Base-by-base conservation (phyloP, 1,284 basidiomycete genomes). In the Leccinum pachyderme region DNA sequence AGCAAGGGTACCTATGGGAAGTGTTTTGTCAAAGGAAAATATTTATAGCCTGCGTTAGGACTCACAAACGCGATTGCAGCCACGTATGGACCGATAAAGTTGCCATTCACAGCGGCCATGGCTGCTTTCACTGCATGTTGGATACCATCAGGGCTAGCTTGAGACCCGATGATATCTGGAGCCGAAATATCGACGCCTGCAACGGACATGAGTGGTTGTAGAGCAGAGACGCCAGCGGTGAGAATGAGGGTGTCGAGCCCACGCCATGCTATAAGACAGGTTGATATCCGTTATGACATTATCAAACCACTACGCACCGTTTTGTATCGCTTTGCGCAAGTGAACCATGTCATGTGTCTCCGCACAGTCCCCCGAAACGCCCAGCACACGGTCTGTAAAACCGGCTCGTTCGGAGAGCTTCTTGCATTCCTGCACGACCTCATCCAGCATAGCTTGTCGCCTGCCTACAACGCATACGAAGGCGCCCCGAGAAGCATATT, bases 171-270 rank as follows among this genome's bases (percentile, higher is more conserved):
- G 41, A 70, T 64, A 29, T 59, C 63, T 22, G 65, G 70, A 15
- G 69, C 69, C 12, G 74, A 63, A 24, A 74, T 72, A 47, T 83
- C 77, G 5, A 85, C 76, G 0, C 86, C 86, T 9, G 91, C 87
- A 5, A 92, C 74, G 13, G 84, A 81, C 64, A 95, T 78, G 15
- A 97, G 72, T 0, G 93, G 90, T 47, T 83, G 82, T 2, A 94
- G 78, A 2, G 93, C 87, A 1, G 91, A 93, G 0, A 95, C 90
- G 5, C 95, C 95, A 7, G 94, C 93, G 52, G 85, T 82, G 52
- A 97, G 83, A 46, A 94, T 77, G 4, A 96, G 68, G 0, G 94
- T 97, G 68, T 97, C 94, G 3, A 96, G 62, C 12, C 93, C 91
- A 4, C 73, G 75, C 89, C 92, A 93, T 56, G 77, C 93, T 94